Conservation (phyloP, 345 rosid species). For the Acer yangbiense region DNA sequence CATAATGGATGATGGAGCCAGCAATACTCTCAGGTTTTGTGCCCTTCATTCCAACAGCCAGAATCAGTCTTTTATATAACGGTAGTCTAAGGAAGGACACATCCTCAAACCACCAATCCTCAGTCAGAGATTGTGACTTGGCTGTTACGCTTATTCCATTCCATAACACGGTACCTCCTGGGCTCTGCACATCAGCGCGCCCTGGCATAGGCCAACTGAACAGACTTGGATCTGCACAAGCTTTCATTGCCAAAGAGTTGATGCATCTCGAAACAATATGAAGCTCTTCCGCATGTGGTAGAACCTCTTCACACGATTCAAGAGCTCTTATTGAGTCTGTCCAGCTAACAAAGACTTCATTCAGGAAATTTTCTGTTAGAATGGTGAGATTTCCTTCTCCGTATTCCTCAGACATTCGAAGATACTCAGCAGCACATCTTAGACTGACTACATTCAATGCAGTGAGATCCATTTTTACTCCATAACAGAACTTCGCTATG, state of each 20-base stretch:
- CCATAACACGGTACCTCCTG: constrained; percentile 54
- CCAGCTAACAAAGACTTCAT: constrained; percentile 64
- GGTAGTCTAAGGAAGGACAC: constrained; percentile 59
- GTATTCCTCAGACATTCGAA: constrained; percentile 71
- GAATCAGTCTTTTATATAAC: constrained; percentile 64
- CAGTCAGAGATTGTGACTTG: constrained; percentile 35
- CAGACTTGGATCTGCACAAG: constrained; percentile 60
- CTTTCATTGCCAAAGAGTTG: constrained; percentile 74
- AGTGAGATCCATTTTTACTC: constrained; percentile 65
- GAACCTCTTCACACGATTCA: constrained; percentile 65
- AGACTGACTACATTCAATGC: constrained; percentile 63
- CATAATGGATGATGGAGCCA: constrained; percentile 70
- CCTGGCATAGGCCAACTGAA: constrained; percentile 69
- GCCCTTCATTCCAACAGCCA: constrained; percentile 55
- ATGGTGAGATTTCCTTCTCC: constrained; percentile 72
- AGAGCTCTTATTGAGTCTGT: constrained; percentile 71
- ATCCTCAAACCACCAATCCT: constrained; percentile 93
- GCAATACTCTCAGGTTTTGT: constrained; percentile 55
- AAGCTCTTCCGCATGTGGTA: constrained; percentile 70
- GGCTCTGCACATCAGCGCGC: constrained; percentile 22
- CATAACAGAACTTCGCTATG: constrained; percentile 85
- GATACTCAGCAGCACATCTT: constrained; percentile 89
- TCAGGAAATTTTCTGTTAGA: constrained; percentile 68
- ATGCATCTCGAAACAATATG: constrained; percentile 80
- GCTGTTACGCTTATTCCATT: constrained; percentile 61